These are phyloP conservation scores for Hypoxylon subgilvum DNA, from an alignment of 495 filamentous ascomycete species.

Conservation along the genomic window DNA sequence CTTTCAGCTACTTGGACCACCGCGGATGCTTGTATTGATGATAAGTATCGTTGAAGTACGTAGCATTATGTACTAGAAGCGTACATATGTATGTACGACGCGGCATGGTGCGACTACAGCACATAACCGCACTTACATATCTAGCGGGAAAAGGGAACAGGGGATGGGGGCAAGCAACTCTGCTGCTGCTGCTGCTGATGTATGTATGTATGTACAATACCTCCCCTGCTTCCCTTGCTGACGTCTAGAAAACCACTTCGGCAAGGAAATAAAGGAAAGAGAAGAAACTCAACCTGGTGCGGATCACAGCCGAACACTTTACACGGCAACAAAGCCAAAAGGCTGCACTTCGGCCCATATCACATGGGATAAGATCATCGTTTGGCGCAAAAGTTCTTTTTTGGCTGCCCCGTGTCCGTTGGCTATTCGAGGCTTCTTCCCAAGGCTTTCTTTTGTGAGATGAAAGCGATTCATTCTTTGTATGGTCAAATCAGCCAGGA, in stretches of 20 bases:
- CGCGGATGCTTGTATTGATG: constrained; percentile 17
- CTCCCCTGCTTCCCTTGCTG: constrained; percentile 10
- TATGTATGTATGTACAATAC: constrained; percentile 4
- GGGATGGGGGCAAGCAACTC: constrained; percentile 25
- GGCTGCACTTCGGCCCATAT: constrained; percentile 17
- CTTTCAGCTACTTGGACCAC: constrained; percentile 15
- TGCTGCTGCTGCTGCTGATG: constrained; percentile 24
- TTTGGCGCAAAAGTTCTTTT: constrained; percentile 1
- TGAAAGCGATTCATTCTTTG: constrained; percentile 19
- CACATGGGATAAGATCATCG: constrained; percentile 17
- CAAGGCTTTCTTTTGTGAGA: constrained; percentile 16
- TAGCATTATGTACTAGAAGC: constrained; percentile 26
- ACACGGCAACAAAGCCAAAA: constrained; percentile 13
- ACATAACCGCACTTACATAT: constrained; percentile 42
- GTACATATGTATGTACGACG: constrained; percentile 36
- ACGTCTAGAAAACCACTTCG: constrained; percentile 24
- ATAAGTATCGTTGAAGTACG: constrained; percentile 28
- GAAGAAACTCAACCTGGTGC: constrained; percentile 17
- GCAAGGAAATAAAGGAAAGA: background rate
- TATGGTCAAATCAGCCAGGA: constrained; percentile 15
- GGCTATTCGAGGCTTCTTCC: constrained; percentile 20
- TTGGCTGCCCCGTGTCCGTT: constrained; percentile 21
- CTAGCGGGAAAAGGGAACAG: constrained; percentile 34
- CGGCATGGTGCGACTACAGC: constrained; percentile 40
- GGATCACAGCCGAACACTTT: constrained; percentile 26